A percentile compares a stretch with the other conserved stretches of the same genome.
phyloP scores from a whole-genome alignment of 2,329 filamentous ascomycete species.

The Nemania serpens region DNA sequence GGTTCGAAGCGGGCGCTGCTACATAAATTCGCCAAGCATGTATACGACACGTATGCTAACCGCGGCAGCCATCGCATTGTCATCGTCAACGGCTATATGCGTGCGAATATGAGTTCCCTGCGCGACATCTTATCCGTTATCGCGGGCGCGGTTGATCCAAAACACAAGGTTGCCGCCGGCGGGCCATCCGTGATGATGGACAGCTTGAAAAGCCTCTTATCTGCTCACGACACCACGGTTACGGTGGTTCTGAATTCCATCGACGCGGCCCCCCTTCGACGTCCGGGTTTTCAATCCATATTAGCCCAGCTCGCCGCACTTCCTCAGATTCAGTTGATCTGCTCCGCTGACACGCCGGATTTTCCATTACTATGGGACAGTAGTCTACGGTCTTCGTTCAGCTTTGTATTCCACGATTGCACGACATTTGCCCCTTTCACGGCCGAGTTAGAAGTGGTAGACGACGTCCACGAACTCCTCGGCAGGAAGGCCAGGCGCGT shows the following conservation, averaged over 20 bases:
- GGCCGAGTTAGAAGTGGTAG: conserved; percentile 80
- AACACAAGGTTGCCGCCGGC: conserved; percentile 57
- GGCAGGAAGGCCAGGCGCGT: conserved; percentile 79
- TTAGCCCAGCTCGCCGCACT: conserved; percentile 79
- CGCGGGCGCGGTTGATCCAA: conserved; percentile 62
- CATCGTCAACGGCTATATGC: conserved; percentile 83
- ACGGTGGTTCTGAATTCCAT: conserved; percentile 84
- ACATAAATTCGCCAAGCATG: conserved; percentile 73
- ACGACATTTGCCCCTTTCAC: conserved; percentile 83
- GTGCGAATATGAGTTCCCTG: conserved; percentile 59
- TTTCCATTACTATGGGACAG: conserved; percentile 91
- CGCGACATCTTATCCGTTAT: conserved; percentile 74
- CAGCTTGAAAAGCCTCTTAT: conserved; percentile 65
- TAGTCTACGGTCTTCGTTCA: conserved; percentile 78
- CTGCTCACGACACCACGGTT: conserved; percentile 55
- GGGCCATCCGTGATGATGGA: conserved; percentile 73
- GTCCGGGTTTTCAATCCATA: conserved; percentile 68
- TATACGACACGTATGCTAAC: conserved; percentile 54
- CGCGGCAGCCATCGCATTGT: conserved; percentile 66
- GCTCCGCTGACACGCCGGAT: conserved; percentile 85
- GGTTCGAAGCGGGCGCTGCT: conserved; percentile 83
- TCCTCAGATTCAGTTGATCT: conserved; percentile 71
- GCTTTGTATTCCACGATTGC: conserved; percentile 90
- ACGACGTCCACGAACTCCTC: conserved; percentile 86
- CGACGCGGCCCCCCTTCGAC: conserved; percentile 78